A percentile compares a stretch with the other conserved stretches of the same genome.
These are phyloP conservation scores for Nicotiana tomentosiformis DNA, from an alignment of 257 asterid species.

Conservation along the genomic window DNA sequence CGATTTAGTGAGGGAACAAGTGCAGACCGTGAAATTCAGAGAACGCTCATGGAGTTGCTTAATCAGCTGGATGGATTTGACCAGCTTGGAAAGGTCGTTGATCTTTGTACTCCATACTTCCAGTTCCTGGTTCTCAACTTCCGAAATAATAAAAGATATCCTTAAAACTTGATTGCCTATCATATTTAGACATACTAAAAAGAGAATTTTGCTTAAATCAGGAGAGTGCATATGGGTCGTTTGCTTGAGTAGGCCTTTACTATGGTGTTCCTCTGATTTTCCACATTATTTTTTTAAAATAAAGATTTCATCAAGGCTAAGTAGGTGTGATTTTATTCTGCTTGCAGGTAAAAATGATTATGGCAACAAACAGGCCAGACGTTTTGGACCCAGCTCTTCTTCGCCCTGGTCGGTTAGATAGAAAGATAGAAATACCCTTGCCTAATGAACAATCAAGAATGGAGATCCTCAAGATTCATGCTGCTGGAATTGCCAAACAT, in stretches of 20 bases:
- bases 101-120: background rate
- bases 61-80: slow-evolving; percentile 96
- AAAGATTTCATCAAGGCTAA: background rate
- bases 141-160: background rate
- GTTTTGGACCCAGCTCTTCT: slow-evolving; percentile 81
- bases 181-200: background rate
- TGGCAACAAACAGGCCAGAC: slow-evolving; percentile 79
- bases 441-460: slow-evolving; percentile 76
- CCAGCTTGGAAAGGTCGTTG: slow-evolving; percentile 87
- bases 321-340: slow-evolving; percentile 6
- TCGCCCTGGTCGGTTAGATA: slow-evolving; percentile 75
- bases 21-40: slow-evolving; percentile 97
- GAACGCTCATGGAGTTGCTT: slow-evolving; percentile 93
- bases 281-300: background rate
- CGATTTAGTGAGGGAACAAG: slow-evolving; percentile 98
- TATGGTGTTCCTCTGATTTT: background rate
- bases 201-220: background rate
- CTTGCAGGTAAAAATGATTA: slow-evolving; percentile 69
- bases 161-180: background rate
- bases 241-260: background rate
- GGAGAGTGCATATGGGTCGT: background rate
- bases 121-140: background rate
- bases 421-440: slow-evolving; percentile 72
- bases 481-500: slow-evolving; percentile 72
- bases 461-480: slow-evolving; percentile 73